Base-by-base conservation (phyloP, 805 yeast genomes). In the Teunomyces barrocoloradensis region DNA sequence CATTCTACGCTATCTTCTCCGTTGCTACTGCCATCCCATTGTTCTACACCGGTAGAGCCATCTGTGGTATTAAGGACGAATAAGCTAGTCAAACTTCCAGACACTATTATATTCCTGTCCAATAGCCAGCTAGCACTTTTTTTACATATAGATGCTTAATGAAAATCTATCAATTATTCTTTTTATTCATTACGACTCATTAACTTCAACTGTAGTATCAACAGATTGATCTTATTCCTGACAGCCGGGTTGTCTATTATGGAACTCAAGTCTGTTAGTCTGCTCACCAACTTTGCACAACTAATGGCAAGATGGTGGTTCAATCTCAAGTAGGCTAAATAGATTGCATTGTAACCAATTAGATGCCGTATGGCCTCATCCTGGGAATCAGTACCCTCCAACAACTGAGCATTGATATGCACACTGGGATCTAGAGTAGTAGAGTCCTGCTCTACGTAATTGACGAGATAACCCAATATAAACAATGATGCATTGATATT, bases 1-100 rank as follows among this genome's bases (percentile, higher is more conserved):
- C 96, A 64, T 88, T 82, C 79, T 84, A 78, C 74, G 88, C 87
- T 53, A 74, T 83, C 51, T 84, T 87, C 68, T 73, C 87, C 47
- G 76, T 84, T 51, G 74, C 88, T 54, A 80, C 88, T 44, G 76
- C 75, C 50, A 78, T 80, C 51, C 85, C 94, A 51, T 74, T 84
- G 57, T 80, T 71, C 74, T 86, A 82, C 80, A 64, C 80, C 47
- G 87, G 82, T 58, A 82, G 90, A 75, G 94, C 94, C 57, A 61
- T 79, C 53, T 63, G 73, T 36, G 91, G 90, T 65, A 74, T 84
- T 66, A 84, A 85, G 75, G 85, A 52, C 53, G 56, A 50, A 45
- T 53, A 53, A 43, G 27, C 23, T 12, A 39, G 13, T 28, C 28
- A 6, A 6, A 10, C 23, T 21, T 21, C 20, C n/a, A 11, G 27